phyloP scores from a whole-genome alignment of 2,329 filamentous ascomycete species.

The Scedosporium dehoogii region DNA sequence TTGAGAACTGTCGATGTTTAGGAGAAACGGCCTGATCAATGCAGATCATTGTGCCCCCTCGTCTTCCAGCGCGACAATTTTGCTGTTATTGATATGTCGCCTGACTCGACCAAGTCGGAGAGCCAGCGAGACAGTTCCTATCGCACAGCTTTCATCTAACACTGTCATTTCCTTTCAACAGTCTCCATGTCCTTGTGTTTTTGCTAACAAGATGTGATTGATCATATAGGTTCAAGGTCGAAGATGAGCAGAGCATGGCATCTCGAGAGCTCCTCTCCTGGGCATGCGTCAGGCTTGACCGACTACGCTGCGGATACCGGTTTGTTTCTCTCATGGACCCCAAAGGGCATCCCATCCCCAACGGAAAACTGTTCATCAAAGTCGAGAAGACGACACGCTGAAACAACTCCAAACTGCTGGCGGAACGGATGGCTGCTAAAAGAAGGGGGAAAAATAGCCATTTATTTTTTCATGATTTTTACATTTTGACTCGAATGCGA shows the following conservation, averaged over 20 bases:
- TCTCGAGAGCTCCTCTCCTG: slow-evolving; percentile 32
- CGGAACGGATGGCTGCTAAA: background rate
- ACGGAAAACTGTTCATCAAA: slow-evolving; percentile 40
- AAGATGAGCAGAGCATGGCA: slow-evolving; percentile 31
- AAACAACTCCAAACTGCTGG: background rate
- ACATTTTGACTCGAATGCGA: background rate
- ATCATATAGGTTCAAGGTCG: slow-evolving; percentile 40
- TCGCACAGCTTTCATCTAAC: background rate
- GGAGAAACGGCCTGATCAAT: background rate
- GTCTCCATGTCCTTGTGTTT: background rate
- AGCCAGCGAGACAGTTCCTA: background rate
- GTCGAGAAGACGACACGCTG: slow-evolving; percentile 30
- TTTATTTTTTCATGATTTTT: background rate
- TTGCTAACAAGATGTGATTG: background rate
- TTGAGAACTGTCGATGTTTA: background rate
- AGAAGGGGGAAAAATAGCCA: no score
- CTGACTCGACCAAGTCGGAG: background rate
- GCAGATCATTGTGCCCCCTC: background rate
- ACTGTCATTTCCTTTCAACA: background rate
- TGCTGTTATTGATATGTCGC: background rate
- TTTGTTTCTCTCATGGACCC: slow-evolving; percentile 40
- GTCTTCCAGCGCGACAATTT: background rate
- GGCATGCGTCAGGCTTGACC: slow-evolving; percentile 51
- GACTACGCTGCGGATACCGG: slow-evolving; percentile 44
- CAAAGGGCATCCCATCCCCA: slow-evolving; percentile 31